Evolutionary conservation across 1,284 basidiomycete genomes (phyloP), one percentile per base, ranked within the genome.

Genomic region (Ustilago trichophora): DNA sequence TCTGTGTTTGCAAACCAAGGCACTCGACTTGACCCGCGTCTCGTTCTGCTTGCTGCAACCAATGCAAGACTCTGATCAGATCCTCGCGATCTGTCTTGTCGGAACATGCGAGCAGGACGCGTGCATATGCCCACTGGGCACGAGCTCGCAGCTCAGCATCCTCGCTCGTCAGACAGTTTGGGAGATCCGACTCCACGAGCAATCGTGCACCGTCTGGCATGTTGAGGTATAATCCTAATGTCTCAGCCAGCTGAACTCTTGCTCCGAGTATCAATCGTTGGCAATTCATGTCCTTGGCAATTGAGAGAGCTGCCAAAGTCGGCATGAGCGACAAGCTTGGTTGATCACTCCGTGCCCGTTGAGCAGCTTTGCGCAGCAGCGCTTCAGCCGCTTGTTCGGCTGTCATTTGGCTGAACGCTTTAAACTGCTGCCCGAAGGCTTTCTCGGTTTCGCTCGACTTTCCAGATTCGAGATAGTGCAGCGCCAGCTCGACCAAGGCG

Each of bases 71-170:
- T 21, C 31, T 38, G 6, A 18, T 16, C 37, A 68, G 33, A 19
- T 58, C 65, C 16, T 45, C 22, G 4, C 18, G 15, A n/a, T 24
- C 45, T 18, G 42, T 26, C 35, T 58, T 50, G 36, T 54, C 43
- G 21, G 54, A 49, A 29, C 58, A 68, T 6, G 60, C 47, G 9
- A 69, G 52, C 37, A 69, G 29, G 11, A 64, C 11, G 18, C 55
- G 56, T 22, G 66, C 60, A 18, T 64, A 69, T 3, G 60, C 60
- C 66, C 60, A 69, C 41, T 54, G 54, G 13, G 53, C 58, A 2
- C 42, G 54, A 35, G 48, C 54, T 52, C 51, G 52, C 40, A 53
- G 52, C 41, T 60, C 57, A 7, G 29, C 46, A 25, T 68, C 58
- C 24, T 63, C 49, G 50, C 27, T 63, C 3, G 43, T 41, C 10